Base-by-base conservation (phyloP, 2,329 filamentous ascomycete species). In the Diaporthe caulivora region DNA sequence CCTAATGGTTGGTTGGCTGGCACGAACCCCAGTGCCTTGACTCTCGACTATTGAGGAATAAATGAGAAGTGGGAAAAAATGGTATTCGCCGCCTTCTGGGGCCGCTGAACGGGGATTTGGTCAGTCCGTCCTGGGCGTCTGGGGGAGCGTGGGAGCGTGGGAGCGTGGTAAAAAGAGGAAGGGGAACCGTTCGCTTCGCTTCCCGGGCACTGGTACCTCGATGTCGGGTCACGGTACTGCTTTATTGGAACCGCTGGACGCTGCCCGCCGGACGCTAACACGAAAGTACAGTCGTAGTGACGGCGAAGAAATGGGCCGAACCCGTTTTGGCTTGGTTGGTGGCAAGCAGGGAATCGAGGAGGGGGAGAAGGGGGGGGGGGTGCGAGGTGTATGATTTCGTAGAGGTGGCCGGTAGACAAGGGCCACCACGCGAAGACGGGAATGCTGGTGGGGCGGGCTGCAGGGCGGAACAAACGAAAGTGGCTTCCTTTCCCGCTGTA, bases 1-100 rank as follows among this genome's bases (percentile, higher is more conserved):
- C 86, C 87, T 87, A 79, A 71, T 87, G 84, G n/a, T n/a, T n/a
- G n/a, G n/a, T 2, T 40, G 34, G 86, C 86, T 87, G 85, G 84
- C 82, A 82, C 83, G 83, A 82, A 82, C 80, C 80, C 80, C 76
- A 67, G 75, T 73, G 70, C 73, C 75, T 64, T 44, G 57, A 44
- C 57, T 62, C 37, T 54, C 57, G 65, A 70, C 71, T 73, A 74
- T 70, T 78, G 75, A 78, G 76, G 77, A 79, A 79, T 78, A 78
- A 78, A 77, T 77, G 77, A 71, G 76, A 42, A 70, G n/a, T n/a
- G 55, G 55, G 42, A 47, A 54, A 47, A 70, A 73, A 78, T 74
- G 76, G 77, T 74, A 77, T 74, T 70, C 73, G 64, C 54, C 54
- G 64, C 73, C 73, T 70, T 55, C 72, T 72, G 49, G 70, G 24